Evolutionary conservation across 352 stramenopile genomes (phyloP).

Genomic region (Phytophthora fragariae): DNA sequence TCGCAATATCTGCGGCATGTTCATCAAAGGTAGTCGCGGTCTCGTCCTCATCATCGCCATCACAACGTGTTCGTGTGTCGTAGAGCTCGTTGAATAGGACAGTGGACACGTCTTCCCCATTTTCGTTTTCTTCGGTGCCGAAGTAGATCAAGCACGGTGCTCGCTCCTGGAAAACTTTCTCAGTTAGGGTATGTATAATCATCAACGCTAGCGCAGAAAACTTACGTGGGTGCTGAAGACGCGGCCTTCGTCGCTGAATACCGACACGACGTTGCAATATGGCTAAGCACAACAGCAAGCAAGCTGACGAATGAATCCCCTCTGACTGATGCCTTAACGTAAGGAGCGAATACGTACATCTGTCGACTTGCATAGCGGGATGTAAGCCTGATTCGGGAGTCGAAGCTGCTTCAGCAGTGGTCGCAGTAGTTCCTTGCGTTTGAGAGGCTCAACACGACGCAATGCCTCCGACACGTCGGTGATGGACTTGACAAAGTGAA

Average conservation of each 20-base stretch:
- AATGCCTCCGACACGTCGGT: conserved; percentile 83
- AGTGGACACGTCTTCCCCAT: conserved; percentile 64
- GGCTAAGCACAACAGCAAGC: conserved; percentile 30
- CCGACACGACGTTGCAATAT: conserved; percentile 68
- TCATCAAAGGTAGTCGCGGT: conserved; percentile 30
- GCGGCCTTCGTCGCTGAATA: conserved; percentile 70
- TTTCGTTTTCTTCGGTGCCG: conserved; percentile 59
- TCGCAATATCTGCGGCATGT: conserved; percentile 26
- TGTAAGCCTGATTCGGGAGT: conserved; percentile 69
- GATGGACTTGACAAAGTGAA: conserved; percentile 84
- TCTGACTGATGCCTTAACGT: not conserved
- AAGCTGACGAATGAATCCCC: not conserved
- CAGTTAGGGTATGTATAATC: not conserved
- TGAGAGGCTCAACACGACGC: conserved; percentile 66
- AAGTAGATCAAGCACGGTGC: conserved; percentile 82
- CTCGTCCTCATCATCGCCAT: conserved; percentile 27
- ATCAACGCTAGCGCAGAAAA: not conserved
- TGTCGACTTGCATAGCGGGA: conserved; percentile 84
- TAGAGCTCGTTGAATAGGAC: conserved; percentile 73
- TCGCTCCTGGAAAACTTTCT: conserved; percentile 51
- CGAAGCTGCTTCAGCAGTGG: conserved; percentile 59
- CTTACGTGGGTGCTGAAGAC: conserved; percentile 85
- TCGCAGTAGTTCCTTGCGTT: conserved; percentile 66
- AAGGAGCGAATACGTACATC: conserved; percentile 46
- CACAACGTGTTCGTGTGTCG: conserved; percentile 36